Evolutionary conservation across 768 basidiomycete genomes (phyloP).

Genomic region (Panellus pusillus): DNA sequence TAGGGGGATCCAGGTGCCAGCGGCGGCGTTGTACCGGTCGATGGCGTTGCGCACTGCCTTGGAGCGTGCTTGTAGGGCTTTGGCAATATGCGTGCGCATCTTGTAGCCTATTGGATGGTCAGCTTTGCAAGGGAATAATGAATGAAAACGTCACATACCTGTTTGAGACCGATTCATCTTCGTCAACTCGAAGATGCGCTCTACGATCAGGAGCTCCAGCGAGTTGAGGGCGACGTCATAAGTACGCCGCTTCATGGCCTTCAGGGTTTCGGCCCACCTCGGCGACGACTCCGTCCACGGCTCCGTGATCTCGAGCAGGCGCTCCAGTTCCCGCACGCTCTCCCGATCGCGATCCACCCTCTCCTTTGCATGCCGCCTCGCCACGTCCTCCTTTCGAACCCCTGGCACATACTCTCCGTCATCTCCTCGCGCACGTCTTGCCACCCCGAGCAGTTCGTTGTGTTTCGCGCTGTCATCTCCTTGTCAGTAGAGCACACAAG

Average conservation of each 20-base stretch:
- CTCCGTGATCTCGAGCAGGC: neutral
- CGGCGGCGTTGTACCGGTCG: constrained; percentile 20
- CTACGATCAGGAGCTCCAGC: constrained; percentile 18
- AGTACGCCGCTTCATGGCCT: neutral
- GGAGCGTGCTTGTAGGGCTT: constrained; percentile 22
- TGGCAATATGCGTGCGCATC: constrained; percentile 22
- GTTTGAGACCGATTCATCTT: constrained; percentile 24
- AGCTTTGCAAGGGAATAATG: neutral
- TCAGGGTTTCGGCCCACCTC: constrained; percentile 14
- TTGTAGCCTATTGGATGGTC: constrained; percentile 17
- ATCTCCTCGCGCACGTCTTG: neutral
- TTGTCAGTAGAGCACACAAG: neutral
- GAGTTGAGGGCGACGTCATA: constrained; percentile 13
- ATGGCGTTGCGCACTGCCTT: constrained; percentile 22
- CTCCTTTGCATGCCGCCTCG: neutral
- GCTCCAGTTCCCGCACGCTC: neutral
- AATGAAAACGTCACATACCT: constrained; percentile 9
- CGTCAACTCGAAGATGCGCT: constrained; percentile 22
- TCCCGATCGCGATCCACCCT: neutral
- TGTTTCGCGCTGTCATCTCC: neutral
- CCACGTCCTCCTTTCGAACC: neutral
- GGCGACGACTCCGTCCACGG: constrained; percentile 14
- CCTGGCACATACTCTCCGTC: neutral
- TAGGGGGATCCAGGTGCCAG: constrained; percentile 7
- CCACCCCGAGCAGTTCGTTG: neutral